Conservation (phyloP, 345 rosid genomes). For the Syzygium oleosum region DNA sequence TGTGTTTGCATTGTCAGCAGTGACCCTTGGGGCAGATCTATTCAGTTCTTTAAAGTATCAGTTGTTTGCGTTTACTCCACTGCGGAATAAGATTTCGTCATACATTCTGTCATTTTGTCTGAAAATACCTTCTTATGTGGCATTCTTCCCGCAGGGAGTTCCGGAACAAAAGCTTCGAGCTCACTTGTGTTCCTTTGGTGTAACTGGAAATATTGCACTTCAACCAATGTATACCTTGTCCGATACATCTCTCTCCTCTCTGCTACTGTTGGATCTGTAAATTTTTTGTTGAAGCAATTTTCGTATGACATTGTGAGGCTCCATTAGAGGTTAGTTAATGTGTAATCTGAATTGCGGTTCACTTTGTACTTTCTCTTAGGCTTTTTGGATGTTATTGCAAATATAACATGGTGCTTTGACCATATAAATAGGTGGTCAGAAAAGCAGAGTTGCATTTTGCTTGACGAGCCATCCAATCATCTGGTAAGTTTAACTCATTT, state of each 20-base stretch:
- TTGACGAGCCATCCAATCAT: background rate
- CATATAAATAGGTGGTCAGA: background rate
- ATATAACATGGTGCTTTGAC: background rate
- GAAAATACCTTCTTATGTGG: background rate
- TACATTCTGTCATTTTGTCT: no score
- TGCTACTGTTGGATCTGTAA: background rate
- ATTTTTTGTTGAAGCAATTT: background rate
- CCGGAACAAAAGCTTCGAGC: background rate
- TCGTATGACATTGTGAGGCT: background rate
- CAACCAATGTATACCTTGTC: background rate
- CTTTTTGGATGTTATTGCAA: background rate
- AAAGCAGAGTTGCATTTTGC: background rate
- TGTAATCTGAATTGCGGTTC: background rate
- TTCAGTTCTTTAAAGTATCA: background rate
- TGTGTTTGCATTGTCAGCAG: background rate
- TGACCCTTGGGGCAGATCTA: background rate
- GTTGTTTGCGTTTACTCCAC: background rate
- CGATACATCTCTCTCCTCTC: background rate
- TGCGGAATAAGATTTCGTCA: background rate
- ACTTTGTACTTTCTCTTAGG: background rate
- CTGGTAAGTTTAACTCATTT: background rate
- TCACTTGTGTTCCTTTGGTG: background rate
- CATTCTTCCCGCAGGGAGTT: fast-evolving
- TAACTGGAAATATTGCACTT: background rate
- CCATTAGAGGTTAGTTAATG: background rate